A percentile compares a stretch with the other conserved stretches of the same genome.
phyloP scores from a whole-genome alignment of 1,139 yeast genomes.

The Kodamaea ohmeri region DNA sequence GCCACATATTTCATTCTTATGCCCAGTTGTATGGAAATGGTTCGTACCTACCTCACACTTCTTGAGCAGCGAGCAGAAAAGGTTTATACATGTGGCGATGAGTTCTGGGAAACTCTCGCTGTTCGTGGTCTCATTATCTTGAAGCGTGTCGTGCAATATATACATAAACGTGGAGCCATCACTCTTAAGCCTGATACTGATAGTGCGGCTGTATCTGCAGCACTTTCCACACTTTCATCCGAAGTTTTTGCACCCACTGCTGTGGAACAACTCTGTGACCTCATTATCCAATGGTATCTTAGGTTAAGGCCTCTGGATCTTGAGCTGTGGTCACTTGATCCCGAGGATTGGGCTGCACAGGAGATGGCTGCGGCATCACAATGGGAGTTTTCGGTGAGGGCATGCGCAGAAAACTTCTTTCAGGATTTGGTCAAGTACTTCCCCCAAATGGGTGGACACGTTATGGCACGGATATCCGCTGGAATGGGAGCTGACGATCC shows the following conservation, averaged over 20 bases:
- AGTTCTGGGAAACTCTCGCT: conserved; percentile 72
- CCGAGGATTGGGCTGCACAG: conserved; percentile 90
- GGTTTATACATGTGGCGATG: conserved; percentile 54
- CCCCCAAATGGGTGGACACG: conserved; percentile 58
- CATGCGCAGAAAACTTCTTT: conserved; percentile 84
- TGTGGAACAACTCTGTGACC: conserved; percentile 57
- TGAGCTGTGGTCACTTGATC: conserved; percentile 78
- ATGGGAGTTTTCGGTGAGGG: conserved; percentile 83
- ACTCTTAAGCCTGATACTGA: conserved; percentile 64
- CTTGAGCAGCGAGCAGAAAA: conserved; percentile 60
- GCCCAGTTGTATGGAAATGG: conserved; percentile 59
- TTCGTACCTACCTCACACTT: conserved; percentile 56
- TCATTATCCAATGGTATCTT: conserved; percentile 70
- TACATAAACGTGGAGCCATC: conserved; percentile 65
- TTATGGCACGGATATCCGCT: conserved; percentile 61
- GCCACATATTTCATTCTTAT: conserved; percentile 72
- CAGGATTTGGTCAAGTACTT: conserved; percentile 70
- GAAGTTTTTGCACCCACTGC: conserved; percentile 59
- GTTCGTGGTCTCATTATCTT: conserved; percentile 68
- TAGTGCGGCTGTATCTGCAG: conserved; percentile 55
- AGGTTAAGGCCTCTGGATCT: conserved; percentile 71
- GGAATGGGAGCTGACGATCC: conserved; percentile 50
- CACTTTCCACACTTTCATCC: conserved; percentile 50
- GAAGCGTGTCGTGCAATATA: conserved; percentile 60
- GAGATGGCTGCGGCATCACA: conserved; percentile 59